These are phyloP conservation scores for Didymella exigua DNA, from an alignment of 2,329 filamentous ascomycete species.

Conservation along the genomic window DNA sequence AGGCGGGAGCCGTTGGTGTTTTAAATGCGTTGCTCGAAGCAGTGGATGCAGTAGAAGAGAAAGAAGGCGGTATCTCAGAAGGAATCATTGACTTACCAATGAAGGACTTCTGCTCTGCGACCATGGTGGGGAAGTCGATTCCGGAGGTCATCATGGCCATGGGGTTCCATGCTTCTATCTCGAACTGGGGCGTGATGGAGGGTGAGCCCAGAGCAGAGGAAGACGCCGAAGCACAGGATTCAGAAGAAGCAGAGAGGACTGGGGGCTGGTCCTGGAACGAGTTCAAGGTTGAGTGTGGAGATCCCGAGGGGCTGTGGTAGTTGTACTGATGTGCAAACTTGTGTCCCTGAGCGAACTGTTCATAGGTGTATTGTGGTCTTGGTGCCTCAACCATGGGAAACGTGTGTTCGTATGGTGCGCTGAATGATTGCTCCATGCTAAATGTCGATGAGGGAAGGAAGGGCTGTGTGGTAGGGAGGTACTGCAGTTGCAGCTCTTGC, in stretches of 20 bases:
- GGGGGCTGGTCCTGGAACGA: slow-evolving; percentile 56
- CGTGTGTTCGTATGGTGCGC: slow-evolving; percentile 45
- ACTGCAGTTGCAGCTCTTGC: slow-evolving; percentile 42
- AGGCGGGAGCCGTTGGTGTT: slow-evolving; percentile 45
- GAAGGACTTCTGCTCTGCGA: slow-evolving; percentile 54
- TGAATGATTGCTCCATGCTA: slow-evolving; percentile 46
- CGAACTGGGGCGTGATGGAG: slow-evolving; percentile 65
- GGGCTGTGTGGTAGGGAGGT: slow-evolving; percentile 36
- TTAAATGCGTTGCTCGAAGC: slow-evolving; percentile 36
- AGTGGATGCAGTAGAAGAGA: slow-evolving; percentile 22
- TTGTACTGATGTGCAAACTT: slow-evolving; percentile 47
- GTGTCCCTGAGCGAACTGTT: slow-evolving; percentile 44
- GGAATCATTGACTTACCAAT: slow-evolving; percentile 57
- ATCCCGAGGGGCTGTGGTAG: slow-evolving; percentile 49
- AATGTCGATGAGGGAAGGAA: slow-evolving; percentile 39
- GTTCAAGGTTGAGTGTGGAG: slow-evolving; percentile 52
- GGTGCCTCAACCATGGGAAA: slow-evolving; percentile 40
- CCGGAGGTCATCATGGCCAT: slow-evolving; percentile 66
- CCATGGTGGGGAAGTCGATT: slow-evolving; percentile 59
- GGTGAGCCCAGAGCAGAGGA: slow-evolving; percentile 59
- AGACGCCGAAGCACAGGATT: slow-evolving; percentile 58
- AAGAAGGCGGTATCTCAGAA: slow-evolving; percentile 30
- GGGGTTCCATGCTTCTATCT: slow-evolving; percentile 60
- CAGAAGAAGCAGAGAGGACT: slow-evolving; percentile 55
- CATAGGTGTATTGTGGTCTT: slow-evolving; percentile 44